Evolutionary conservation across 331 rosid genomes (phyloP).

Genomic region (Rosa hybrid): DNA sequence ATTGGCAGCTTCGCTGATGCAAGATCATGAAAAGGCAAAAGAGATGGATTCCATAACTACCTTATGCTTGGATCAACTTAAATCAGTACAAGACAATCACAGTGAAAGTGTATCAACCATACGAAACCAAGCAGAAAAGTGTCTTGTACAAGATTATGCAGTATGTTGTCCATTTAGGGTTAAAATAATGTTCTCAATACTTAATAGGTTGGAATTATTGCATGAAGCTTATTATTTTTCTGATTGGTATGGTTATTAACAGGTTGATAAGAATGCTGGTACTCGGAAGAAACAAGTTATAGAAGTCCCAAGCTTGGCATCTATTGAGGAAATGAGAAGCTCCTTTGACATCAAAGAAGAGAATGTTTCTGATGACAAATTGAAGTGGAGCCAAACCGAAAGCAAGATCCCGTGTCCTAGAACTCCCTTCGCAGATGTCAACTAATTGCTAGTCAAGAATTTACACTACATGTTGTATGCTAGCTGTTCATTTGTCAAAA

Average conservation of each 20-base stretch:
- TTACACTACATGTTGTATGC: conserved; percentile 1
- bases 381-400: conserved; percentile 39
- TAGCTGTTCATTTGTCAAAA: conserved; percentile 2
- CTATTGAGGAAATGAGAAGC: conserved; percentile 80
- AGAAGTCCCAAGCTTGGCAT: conserved; percentile 56
- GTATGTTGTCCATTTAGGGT: conserved; percentile 30
- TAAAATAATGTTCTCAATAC: neutral
- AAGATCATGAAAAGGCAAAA: conserved; percentile 67
- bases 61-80: conserved; percentile 51
- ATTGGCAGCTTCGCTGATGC: conserved; percentile 52
- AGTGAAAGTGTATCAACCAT: conserved; percentile 52
- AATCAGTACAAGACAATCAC: conserved; percentile 54
- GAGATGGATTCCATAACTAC: conserved; percentile 61
- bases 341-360: conserved; percentile 37
- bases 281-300: conserved; percentile 43
- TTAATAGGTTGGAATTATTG: neutral
- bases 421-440: conserved; percentile 73
- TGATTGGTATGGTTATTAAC: conserved; percentile 16
- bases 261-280: conserved; percentile 59
- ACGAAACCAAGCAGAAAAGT: conserved; percentile 59
- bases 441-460: conserved; percentile 23
- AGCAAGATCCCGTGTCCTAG: conserved; percentile 54
- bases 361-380: conserved; percentile 22
- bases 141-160: conserved; percentile 66
- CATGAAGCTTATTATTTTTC: neutral